Conservation (phyloP, 2,329 filamentous ascomycete genomes). For the Aurifilum marmelostoma region DNA sequence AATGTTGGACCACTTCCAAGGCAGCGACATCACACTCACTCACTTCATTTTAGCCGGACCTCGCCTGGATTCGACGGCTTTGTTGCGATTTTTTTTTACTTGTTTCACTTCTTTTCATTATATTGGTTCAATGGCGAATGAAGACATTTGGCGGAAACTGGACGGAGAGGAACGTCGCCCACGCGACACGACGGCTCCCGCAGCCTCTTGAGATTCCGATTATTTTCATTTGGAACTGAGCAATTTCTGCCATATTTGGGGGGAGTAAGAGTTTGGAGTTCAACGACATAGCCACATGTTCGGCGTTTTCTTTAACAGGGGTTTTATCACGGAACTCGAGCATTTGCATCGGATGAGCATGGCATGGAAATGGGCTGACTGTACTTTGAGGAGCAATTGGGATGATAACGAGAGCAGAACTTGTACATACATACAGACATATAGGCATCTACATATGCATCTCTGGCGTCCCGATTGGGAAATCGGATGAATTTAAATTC, state of each 20-base stretch:
- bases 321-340: not conserved
- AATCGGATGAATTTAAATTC: too few species aligned
- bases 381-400: not conserved
- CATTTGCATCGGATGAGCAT: conserved; percentile 25
- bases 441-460: not conserved
- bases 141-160: not conserved
- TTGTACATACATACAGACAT: not conserved
- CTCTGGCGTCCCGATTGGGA: not conserved
- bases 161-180: conserved; percentile 13
- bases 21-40: not conserved
- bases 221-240: not conserved
- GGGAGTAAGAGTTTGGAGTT: not conserved
- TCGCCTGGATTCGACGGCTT: not conserved
- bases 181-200: conserved; percentile 3
- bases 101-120: not conserved
- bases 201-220: not conserved
- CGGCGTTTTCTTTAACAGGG: not conserved
- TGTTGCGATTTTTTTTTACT: not conserved
- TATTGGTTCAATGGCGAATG: not conserved
- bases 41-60: not conserved
- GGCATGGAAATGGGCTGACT: conserved; percentile 12
- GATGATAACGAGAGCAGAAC: not conserved
- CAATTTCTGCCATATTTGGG: not conserved
- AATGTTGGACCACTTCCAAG: not conserved
- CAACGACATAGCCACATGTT: not conserved